These are phyloP conservation scores for Candida fluviatilis DNA, from an alignment of 805 yeast genomes.

Conservation along the genomic window DNA sequence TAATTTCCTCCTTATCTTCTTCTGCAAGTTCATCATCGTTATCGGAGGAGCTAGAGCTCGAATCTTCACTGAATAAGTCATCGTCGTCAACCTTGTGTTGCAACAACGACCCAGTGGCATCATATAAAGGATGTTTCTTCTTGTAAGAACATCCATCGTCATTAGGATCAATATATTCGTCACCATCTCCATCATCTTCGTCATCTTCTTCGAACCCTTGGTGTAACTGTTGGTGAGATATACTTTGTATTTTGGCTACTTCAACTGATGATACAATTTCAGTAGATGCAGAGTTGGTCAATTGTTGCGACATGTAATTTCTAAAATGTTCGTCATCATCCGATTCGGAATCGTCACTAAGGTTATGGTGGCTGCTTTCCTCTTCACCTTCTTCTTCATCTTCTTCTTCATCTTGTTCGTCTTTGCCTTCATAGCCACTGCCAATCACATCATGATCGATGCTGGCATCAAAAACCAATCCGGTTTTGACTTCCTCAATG, in stretches of 20 bases:
- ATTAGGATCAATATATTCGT: constrained; percentile 74
- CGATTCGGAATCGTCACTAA: constrained; percentile 29
- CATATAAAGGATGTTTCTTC: constrained; percentile 60
- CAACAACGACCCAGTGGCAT: constrained; percentile 27
- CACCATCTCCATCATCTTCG: constrained; percentile 51
- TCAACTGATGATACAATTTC: constrained; percentile 22
- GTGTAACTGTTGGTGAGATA: constrained; percentile 14
- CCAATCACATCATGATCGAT: constrained; percentile 26
- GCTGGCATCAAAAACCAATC: constrained; percentile 26
- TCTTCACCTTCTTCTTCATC: constrained; percentile 20
- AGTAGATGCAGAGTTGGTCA: constrained; percentile 48
- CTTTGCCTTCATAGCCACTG: constrained; percentile 21
- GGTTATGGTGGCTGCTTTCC: constrained; percentile 9
- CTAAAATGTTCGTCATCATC: constrained; percentile 56
- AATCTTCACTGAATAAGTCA: constrained; percentile 26
- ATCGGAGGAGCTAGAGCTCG: constrained; percentile 27
- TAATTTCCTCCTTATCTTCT: constrained; percentile 22
- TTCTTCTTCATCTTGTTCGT: constrained; percentile 29
- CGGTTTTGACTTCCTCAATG: constrained; percentile 32
- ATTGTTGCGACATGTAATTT: constrained; percentile 73
- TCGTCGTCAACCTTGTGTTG: constrained; percentile 15
- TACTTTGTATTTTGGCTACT: constrained; percentile 45
- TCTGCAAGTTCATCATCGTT: constrained; percentile 31
- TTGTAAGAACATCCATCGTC: constrained; percentile 77
- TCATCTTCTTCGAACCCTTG: constrained; percentile 25